phyloP scores from a whole-genome alignment of 2,329 filamentous ascomycete genomes.

The Elsinoe ampelina region DNA sequence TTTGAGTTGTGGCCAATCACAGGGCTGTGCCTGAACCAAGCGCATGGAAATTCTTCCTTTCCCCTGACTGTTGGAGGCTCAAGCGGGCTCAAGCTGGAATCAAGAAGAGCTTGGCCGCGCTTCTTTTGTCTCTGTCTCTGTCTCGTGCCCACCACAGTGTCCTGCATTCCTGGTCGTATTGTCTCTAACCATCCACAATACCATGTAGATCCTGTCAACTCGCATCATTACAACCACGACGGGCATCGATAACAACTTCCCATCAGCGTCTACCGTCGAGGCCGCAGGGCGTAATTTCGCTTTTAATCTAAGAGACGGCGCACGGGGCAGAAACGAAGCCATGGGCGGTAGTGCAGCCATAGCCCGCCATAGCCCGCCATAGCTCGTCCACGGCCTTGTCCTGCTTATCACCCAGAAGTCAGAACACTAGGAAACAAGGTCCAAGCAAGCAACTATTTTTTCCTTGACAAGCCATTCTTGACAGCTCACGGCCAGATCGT shows the following conservation, averaged over 20 bases:
- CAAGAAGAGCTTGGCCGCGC: neutral
- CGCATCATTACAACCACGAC: neutral
- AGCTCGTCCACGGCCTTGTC: slow-evolving; percentile 4
- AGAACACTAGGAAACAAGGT: neutral
- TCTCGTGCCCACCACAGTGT: neutral
- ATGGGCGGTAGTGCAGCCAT: slow-evolving; percentile 8
- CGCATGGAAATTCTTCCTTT: neutral
- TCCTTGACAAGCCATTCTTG: neutral
- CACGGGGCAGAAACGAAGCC: slow-evolving; percentile 11
- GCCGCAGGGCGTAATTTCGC: slow-evolving; percentile 3
- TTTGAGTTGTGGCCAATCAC: neutral
- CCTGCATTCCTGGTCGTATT: neutral
- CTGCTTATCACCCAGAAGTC: slow-evolving; percentile 9
- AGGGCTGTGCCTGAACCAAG: neutral
- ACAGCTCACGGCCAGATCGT: neutral
- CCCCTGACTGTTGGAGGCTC: slow-evolving; percentile 3
- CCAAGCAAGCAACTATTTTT: neutral
- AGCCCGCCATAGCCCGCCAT: slow-evolving; percentile 10
- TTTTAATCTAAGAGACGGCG: neutral
- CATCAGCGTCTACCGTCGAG: neutral
- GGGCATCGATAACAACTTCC: slow-evolving; percentile 6
- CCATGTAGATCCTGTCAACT: neutral
- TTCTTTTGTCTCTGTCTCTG: slow-evolving; percentile 4
- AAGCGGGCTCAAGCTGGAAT: too few species aligned
- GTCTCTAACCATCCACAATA: neutral